phyloP scores from a whole-genome alignment of 169 alveolate species.

The Besnoitia besnoiti region DNA sequence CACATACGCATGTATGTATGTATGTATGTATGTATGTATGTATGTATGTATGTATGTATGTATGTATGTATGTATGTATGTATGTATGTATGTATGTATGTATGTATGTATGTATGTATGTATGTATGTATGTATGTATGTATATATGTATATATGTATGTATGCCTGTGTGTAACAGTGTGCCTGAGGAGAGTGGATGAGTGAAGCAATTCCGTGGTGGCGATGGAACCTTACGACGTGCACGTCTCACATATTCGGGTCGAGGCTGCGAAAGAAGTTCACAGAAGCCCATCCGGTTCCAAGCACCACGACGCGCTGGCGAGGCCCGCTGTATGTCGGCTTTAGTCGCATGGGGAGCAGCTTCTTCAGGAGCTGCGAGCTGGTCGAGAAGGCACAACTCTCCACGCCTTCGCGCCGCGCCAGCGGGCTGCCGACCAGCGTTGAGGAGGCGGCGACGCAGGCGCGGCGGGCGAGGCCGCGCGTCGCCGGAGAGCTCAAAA shows the following conservation, averaged over 20 bases:
- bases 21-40: background rate
- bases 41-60: background rate
- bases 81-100: background rate
- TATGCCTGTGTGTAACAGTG: too few species aligned
- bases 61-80: too few species aligned
- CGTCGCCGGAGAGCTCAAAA: too few species aligned
- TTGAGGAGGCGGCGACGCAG: too few species aligned
- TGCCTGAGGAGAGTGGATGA: too few species aligned
- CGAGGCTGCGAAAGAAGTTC: slow-evolving; percentile 57
- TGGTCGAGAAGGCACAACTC: background rate
- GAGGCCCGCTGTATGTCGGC: background rate
- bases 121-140: background rate
- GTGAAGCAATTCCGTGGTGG: too few species aligned
- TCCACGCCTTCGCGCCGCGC: background rate
- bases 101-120: background rate
- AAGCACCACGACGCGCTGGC: slow-evolving; percentile 63
- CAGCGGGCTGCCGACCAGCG: too few species aligned
- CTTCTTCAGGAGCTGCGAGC: background rate
- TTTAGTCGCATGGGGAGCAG: background rate
- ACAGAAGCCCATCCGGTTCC: slow-evolving; percentile 74
- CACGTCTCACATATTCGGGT: slow-evolving; percentile 44
- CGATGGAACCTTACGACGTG: too few species aligned
- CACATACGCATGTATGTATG: background rate
- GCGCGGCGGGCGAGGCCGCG: too few species aligned
- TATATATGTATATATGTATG: background rate